Evolutionary conservation across 306 rosid genomes (phyloP), one percentile per base, ranked within the genome.

Genomic region (Canavalia ensiformis): DNA sequence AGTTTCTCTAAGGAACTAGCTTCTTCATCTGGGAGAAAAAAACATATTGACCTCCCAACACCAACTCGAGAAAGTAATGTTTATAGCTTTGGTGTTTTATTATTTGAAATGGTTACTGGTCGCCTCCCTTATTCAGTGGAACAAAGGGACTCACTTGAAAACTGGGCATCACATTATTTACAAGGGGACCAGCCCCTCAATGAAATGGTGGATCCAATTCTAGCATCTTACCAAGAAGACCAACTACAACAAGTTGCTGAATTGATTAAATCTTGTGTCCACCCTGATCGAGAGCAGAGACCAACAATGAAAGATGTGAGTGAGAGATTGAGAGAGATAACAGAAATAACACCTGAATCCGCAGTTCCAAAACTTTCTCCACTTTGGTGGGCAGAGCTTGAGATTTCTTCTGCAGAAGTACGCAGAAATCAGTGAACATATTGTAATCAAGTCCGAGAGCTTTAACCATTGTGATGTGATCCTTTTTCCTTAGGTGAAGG

Each of bases 371-470:
- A 80, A 68, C 88, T 91, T 75, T 91, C 94, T 54, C 92, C 98
- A 35, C 99, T 95, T 76, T 93, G 99, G 99, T 95, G 99, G 99
- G 99, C 99, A 10, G 99, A 95, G 88, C 83, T 95, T 80, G 99
- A 95, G 90, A 88, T 93, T 76, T 42, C 80, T 67, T 88, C 95
- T 13, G 78, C 88, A 31, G 90, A 93, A 64, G 87, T 77, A 75
- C 77, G 55, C 80, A 87, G 77, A 88, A 85, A 71, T n/a, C 31
- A 28, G 70, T 41, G 29, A 70, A 52, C 37, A 72, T 51, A 76
- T 70, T 84, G 63, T 75, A 83, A 70, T 68, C 30, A 35, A 46
- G 76, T 66, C 74, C 64, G 81, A 72, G n/a, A 79, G 64, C 8
- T 81, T 18, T 52, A 31, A 75, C 42, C 75, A 42, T 44, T 66